Evolutionary conservation across 1,284 basidiomycete genomes (phyloP).

Genomic region (Apiotrichum veenhuisii): DNA sequence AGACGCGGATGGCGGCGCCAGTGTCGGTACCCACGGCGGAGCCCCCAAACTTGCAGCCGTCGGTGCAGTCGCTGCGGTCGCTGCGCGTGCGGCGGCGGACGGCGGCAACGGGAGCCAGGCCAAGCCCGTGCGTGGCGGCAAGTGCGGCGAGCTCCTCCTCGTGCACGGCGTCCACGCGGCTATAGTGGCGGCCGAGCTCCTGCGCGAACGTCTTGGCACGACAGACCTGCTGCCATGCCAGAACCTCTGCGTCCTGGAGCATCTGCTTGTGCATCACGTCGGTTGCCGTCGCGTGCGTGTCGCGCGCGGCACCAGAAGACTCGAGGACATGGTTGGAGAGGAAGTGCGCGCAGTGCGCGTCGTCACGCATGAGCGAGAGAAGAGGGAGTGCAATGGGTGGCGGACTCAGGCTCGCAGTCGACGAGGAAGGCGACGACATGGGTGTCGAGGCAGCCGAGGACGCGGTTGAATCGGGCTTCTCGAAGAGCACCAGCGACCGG

Average conservation of each 20-base stretch:
- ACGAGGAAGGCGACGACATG: background rate
- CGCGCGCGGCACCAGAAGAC: background rate
- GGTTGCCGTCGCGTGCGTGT: background rate
- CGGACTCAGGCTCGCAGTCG: conserved; percentile 13
- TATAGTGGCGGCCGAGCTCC: conserved; percentile 32
- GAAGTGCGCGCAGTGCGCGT: conserved; percentile 35
- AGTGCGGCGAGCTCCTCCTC: conserved; percentile 26
- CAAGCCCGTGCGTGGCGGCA: conserved; percentile 20
- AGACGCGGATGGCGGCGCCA: background rate
- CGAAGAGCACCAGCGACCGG: conserved; percentile 37
- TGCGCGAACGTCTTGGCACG: conserved; percentile 36
- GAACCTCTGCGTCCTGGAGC: conserved; percentile 32
- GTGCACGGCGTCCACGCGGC: conserved; percentile 12
- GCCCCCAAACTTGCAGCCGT: background rate
- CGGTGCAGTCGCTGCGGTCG: background rate
- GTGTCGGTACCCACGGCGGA: background rate
- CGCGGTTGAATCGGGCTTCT: background rate
- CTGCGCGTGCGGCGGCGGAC: background rate
- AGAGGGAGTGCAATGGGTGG: conserved; percentile 34
- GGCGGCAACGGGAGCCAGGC: conserved; percentile 1
- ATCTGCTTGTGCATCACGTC: background rate
- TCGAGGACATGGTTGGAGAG: conserved; percentile 35
- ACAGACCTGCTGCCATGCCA: conserved; percentile 40
- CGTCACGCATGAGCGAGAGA: conserved; percentile 29
- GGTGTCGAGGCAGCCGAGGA: background rate